These are phyloP conservation scores for Fraxinus excelsior DNA, from an alignment of 257 asterid genomes.

Conservation along the genomic window DNA sequence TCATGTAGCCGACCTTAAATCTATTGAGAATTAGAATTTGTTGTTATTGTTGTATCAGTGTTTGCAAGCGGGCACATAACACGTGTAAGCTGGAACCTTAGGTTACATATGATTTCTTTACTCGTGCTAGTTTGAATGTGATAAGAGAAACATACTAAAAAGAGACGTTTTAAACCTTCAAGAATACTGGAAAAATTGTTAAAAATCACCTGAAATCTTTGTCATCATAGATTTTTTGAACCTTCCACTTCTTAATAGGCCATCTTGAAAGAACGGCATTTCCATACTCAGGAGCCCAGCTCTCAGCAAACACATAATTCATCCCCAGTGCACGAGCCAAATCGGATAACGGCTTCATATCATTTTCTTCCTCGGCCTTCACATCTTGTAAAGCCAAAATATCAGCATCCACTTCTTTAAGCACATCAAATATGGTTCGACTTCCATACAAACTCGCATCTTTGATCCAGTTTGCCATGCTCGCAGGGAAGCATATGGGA, in stretches of 20 bases:
- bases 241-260: slow-evolving; percentile 81
- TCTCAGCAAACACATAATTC: slow-evolving; percentile 88
- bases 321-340: slow-evolving; percentile 84
- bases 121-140: background rate
- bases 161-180: background rate
- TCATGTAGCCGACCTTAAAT: too few species aligned
- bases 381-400: slow-evolving; percentile 85
- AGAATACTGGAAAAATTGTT: background rate
- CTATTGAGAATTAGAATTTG: too few species aligned
- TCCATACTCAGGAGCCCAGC: slow-evolving; percentile 99
- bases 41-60: background rate
- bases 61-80: background rate
- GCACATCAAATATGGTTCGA: slow-evolving; percentile 59
- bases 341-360: slow-evolving; percentile 83
- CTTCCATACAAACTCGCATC: slow-evolving; percentile 44
- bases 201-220: slow-evolving; percentile 71
- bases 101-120: background rate
- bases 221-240: slow-evolving; percentile 78
- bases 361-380: slow-evolving; percentile 84
- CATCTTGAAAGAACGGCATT: slow-evolving; percentile 88
- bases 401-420: slow-evolving; percentile 87
- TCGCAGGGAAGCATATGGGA: slow-evolving; percentile 62
- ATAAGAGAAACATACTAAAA: background rate
- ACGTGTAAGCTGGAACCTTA: background rate
- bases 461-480: slow-evolving; percentile 58